Base-by-base conservation (phyloP, 352 stramenopile genomes). In the Phytophthora aleatoria region DNA sequence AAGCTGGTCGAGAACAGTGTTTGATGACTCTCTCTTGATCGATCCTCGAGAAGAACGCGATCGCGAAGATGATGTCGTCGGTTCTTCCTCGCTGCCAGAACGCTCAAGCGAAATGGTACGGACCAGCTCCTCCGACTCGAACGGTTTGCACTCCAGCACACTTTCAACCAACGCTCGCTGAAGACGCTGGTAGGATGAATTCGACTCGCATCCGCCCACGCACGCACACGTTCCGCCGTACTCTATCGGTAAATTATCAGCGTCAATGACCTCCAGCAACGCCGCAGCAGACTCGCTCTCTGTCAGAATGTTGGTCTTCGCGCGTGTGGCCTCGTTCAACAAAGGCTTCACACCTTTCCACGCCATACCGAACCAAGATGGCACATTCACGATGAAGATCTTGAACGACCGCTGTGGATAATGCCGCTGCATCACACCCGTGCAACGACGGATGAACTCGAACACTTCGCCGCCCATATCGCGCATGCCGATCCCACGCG, bases 371-470 rank as follows among this genome's bases (percentile, higher is more conserved):
- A 97, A 97, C 89, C 90, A 97, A 24, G 83, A 92, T 16, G 91
- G 89, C 2, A 96, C 91, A 56, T 97, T 97, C 44, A 97, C 74
- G 44, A 97, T 83, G 59, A 97, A 96, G 53, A 97, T 97, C 71
- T 96, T 96, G 74, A 86, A 91, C 41, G 86, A 96, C 5, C 87
- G 78, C 71, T 97, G 86, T 7, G 87, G 85, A 52, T 97, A 97
- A 67, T 97, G 87, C 12, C 73, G 74, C 61, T 94, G 85, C 78
- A 97, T 94, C 53, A 89, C 81, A 15, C 84, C 81, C 1, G 84
- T 91, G 57, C 85, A 91, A 28, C 73, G 67, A 6, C 86, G 77
- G 8, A 97, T 81, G 58, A 95, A 97, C 55, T 96, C 89, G 45
- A 90, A 80, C 15, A 71, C 69, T 11, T 95, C 87, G 0, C 87